Percentiles rank a stretch among this genome's conserved stretches.
Evolutionary conservation across 306 rosid species (phyloP).

Genomic region (Spatholobus suberectus): DNA sequence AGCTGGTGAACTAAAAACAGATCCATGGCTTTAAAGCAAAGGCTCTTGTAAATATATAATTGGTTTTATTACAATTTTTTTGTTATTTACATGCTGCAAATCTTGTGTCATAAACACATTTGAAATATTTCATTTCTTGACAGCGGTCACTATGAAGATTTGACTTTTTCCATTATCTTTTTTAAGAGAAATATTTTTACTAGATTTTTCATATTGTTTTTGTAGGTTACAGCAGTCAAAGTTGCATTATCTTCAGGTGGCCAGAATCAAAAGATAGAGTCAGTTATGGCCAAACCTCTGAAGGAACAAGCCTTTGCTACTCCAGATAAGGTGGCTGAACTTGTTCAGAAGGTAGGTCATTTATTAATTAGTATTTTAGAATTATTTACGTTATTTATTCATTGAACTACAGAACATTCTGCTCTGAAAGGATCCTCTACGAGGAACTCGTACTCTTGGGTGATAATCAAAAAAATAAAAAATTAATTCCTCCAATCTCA

Average conservation of each 20-base stretch:
- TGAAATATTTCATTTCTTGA: constrained; percentile 31
- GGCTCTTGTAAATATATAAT: constrained; percentile 13
- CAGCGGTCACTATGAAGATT: constrained; percentile 20
- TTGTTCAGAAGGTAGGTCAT: constrained; percentile 80
- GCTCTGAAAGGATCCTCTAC: not conserved
- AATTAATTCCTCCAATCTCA: constrained; percentile 3
- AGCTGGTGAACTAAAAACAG: constrained; percentile 31
- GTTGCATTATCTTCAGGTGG: constrained; percentile 78
- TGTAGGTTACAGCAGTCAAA: constrained; percentile 94
- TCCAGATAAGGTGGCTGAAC: constrained; percentile 95
- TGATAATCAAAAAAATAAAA: not conserved
- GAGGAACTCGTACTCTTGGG: not conserved
- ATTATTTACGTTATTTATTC: constrained; percentile 17
- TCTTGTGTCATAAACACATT: constrained; percentile 5
- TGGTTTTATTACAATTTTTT: not conserved
- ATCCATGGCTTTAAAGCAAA: constrained; percentile 21
- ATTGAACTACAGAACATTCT: constrained; percentile 11
- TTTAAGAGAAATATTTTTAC: not conserved
- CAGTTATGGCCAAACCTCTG: constrained; percentile 80
- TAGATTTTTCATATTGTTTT: constrained; percentile 35
- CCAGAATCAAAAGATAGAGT: constrained; percentile 78
- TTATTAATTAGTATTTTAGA: not conserved
- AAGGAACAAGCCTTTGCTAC: constrained; percentile 95
- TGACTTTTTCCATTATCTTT: not conserved
- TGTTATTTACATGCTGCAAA: not conserved